Evolutionary conservation across 2,329 filamentous ascomycete species (phyloP).

Genomic region (Bipolaris oryzae): DNA sequence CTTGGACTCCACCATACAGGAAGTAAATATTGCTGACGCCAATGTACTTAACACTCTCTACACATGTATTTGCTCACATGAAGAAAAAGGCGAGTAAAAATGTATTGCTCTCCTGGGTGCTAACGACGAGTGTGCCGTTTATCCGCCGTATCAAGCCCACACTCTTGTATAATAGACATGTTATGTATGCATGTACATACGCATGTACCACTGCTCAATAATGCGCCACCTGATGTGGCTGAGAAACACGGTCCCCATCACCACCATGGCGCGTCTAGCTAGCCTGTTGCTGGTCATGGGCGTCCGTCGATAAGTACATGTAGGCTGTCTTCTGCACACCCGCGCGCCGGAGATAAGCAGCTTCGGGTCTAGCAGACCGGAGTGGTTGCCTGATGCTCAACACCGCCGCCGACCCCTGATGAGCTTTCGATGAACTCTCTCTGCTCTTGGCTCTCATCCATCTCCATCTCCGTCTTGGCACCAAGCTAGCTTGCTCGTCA

Average conservation of each 20-base stretch:
- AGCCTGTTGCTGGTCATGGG: not conserved
- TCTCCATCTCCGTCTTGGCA: slow-evolving; percentile 3
- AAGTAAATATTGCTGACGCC: not conserved
- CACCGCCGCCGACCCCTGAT: not conserved
- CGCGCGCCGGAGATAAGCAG: slow-evolving; percentile 5
- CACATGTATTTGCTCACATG: too few species aligned
- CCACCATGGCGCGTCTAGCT: not conserved
- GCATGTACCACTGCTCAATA: too few species aligned
- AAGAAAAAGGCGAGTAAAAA: too few species aligned
- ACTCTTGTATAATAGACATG: not conserved
- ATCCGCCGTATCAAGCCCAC: not conserved
- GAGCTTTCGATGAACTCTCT: not conserved
- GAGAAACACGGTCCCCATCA: not conserved
- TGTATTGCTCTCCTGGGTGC: too few species aligned
- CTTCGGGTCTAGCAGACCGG: slow-evolving; percentile 2
- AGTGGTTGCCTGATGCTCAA: slow-evolving; percentile 8
- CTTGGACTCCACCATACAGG: not conserved
- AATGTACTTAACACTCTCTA: too few species aligned
- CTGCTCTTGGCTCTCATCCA: not conserved
- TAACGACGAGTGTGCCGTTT: too few species aligned
- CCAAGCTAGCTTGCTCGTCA: not conserved
- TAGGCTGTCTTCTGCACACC: not conserved
- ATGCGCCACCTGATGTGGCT: not conserved
- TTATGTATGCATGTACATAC: not conserved
- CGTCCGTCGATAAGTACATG: not conserved